Conservation (phyloP, 352 stramenopile species). For the Phytopythium delawarense region DNA sequence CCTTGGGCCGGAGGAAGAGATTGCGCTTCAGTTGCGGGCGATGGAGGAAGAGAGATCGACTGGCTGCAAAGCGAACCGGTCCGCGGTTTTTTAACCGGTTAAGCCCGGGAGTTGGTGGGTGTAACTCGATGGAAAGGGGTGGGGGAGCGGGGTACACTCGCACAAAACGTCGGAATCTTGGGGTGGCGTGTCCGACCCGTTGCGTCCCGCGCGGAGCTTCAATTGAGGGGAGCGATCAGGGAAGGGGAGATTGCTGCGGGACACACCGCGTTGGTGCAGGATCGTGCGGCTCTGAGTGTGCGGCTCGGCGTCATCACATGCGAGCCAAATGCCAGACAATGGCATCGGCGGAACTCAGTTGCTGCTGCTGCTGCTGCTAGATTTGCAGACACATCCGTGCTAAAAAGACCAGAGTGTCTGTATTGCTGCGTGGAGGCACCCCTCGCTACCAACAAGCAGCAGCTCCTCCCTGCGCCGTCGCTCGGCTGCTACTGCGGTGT, state of each 20-base stretch:
- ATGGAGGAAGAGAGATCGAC: neutral
- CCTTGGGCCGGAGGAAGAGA: neutral
- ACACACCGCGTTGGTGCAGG: neutral
- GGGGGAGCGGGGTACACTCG: neutral
- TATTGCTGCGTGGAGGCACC: neutral
- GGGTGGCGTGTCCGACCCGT: neutral
- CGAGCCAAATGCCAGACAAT: neutral
- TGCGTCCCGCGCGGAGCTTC: neutral
- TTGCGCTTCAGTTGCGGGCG: constrained; percentile 12
- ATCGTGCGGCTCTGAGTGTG: neutral
- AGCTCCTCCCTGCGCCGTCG: neutral
- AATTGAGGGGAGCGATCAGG: neutral
- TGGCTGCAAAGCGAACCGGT: constrained; percentile 3
- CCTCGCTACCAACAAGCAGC: neutral
- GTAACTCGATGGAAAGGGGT: constrained; percentile 1
- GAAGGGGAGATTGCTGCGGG: neutral
- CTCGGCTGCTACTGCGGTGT: neutral
- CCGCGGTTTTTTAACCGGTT: neutral
- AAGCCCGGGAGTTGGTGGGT: neutral
- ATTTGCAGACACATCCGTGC: neutral
- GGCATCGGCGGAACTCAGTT: neutral
- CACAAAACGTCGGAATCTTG: constrained; percentile 6
- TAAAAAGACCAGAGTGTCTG: constrained; percentile 2
- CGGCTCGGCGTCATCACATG: neutral
- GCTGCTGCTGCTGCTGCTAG: no score